phyloP scores from a whole-genome alignment of 352 stramenopile genomes.

The Plasmopara viticola region DNA sequence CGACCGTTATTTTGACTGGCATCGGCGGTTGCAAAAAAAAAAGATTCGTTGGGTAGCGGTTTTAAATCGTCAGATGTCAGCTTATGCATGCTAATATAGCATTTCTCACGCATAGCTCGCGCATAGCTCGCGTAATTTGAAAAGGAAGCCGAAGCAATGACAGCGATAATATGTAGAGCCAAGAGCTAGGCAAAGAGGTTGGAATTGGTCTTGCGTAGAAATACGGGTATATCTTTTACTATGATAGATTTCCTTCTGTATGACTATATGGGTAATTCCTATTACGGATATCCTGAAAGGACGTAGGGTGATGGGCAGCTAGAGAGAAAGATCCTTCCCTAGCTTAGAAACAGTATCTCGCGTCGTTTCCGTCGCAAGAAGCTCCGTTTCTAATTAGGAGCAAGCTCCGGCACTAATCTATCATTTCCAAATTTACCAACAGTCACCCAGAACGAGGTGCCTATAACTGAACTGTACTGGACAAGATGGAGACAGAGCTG shows the following conservation, averaged over 20 bases:
- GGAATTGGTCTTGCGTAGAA: no score
- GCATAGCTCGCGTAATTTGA: no score
- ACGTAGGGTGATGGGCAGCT: constrained; percentile 23
- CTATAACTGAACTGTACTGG: not conserved
- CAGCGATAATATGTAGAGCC: not conserved
- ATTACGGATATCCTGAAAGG: constrained; percentile 20
- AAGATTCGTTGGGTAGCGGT: constrained; percentile 15
- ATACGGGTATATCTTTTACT: not conserved
- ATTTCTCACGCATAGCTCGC: no score
- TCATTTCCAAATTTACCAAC: constrained; percentile 26
- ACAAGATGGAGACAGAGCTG: constrained; percentile 31
- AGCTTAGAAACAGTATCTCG: constrained; percentile 22
- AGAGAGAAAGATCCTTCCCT: constrained; percentile 25
- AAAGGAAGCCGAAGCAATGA: not conserved
- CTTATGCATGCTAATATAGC: no score
- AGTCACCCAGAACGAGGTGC: constrained; percentile 1
- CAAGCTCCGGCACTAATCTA: constrained; percentile 6
- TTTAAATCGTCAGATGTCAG: constrained; percentile 2
- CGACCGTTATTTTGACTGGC: constrained; percentile 12
- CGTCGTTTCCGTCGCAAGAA: constrained; percentile 22
- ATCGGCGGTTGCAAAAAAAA: constrained; percentile 18
- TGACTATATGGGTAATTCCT: constrained; percentile 2
- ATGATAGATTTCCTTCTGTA: not conserved
- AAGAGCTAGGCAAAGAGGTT: no score
- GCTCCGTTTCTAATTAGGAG: constrained; percentile 19